Evolutionary conservation across 2,329 filamentous ascomycete genomes (phyloP), one percentile per base, ranked within the genome.

Genomic region (Hypoxylon sp.): DNA sequence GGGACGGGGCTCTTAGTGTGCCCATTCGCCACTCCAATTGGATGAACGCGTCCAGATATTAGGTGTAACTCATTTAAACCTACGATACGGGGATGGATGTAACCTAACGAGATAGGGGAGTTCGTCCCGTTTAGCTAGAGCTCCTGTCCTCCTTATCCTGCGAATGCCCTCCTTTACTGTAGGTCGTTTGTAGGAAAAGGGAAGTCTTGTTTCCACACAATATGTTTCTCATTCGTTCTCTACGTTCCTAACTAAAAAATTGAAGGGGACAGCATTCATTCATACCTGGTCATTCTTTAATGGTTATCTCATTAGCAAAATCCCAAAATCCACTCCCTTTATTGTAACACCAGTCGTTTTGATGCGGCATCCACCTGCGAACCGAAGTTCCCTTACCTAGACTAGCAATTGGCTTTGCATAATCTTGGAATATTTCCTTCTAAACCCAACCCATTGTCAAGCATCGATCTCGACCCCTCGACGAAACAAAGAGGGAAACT

Each of bases 401-500:
- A 56, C 53, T 67, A 65, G 60, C 66, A 62, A 63, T 60, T 66
- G 48, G 46, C 61, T 61, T 65, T 70, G 68, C 68, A 68, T 68
- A 64, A 65, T 48, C 50, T 63, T 65, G 65, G 52, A 61, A 61
- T 63, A 60, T 70, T 44, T 66, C 59, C 56, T 63, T 64, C 17
- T 52, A 63, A 64, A 63, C 44, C 57, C 39, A 37, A 64, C 47
- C 48, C 37, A 59, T 74, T 63, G 68, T 68, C 61, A 65, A 70
- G 63, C 63, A 72, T 52, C 68, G 61, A 70, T 62, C 61, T 70
- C 63, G 58, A 67, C 72, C 71, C 70, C 72, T 70, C 60, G 65
- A 69, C 72, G 71, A 72, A 72, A 74, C 71, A 67, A 70, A 70
- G 59, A 72, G 64, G 70, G 69, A 71, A 69, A 71, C 63, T 55